Percentiles rank a stretch among this genome's conserved stretches.
These are phyloP conservation scores for Macadamia integrifolia DNA, from an alignment of 164 flowering plant species.

Conservation along the genomic window DNA sequence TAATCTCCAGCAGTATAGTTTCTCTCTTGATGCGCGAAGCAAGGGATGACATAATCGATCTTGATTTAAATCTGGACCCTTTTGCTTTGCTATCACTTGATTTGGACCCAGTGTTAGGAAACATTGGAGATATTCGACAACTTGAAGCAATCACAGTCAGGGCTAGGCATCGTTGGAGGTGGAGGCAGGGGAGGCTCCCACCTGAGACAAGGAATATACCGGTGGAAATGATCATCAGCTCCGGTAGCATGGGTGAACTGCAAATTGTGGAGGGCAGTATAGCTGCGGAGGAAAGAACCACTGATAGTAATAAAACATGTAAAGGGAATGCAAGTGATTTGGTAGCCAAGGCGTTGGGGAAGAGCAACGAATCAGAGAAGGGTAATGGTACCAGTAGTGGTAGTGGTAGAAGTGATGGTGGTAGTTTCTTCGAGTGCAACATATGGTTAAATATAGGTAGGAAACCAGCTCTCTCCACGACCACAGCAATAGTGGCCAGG, in stretches of 20 bases:
- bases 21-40: conserved; percentile 19
- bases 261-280: conserved; percentile 4
- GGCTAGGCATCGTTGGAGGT: conserved; percentile 36
- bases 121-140: conserved; percentile 31
- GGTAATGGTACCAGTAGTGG: not conserved
- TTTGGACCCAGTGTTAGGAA: conserved; percentile 8
- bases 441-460: conserved; percentile 49
- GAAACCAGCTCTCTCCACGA: conserved; percentile 38
- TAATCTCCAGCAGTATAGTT: not conserved
- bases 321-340: conserved; percentile 10
- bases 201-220: conserved; percentile 5
- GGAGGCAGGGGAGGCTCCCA: conserved; percentile 16
- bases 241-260: conserved; percentile 2
- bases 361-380: conserved; percentile 14
- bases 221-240: not conserved
- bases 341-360: too few species aligned
- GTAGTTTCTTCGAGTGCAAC: conserved; percentile 54
- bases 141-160: conserved; percentile 38
- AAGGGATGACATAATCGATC: conserved; percentile 28
- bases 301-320: conserved; percentile 13
- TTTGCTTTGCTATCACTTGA: conserved; percentile 2
- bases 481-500: too few species aligned
- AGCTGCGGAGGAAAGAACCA: conserved; percentile 12
- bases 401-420: not conserved
- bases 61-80: conserved; percentile 49